Percentiles rank a stretch among this genome's conserved stretches.
Conservation (phyloP, 345 rosid species). For the Odontarrhena argentea region DNA sequence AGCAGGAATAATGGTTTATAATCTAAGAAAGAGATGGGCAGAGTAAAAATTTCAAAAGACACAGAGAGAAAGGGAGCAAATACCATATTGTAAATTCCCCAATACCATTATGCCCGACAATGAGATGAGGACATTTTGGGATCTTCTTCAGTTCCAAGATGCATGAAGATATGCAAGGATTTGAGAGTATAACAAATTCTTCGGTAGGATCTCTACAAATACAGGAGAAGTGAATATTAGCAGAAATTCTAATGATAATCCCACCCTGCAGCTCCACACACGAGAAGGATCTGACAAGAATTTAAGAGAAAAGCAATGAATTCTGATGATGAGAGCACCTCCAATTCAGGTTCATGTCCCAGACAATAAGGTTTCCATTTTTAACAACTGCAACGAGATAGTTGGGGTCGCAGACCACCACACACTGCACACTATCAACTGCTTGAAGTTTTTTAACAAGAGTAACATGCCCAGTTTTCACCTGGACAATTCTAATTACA, state of each 20-base stretch:
- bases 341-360: slow-evolving; percentile 84
- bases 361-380: slow-evolving; percentile 69
- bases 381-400: slow-evolving; percentile 66
- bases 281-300: slow-evolving; percentile 24
- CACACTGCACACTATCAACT: slow-evolving; percentile 52
- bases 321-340: slow-evolving; percentile 50
- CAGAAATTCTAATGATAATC: slow-evolving; percentile 29
- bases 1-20: neutral
- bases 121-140: slow-evolving; percentile 58
- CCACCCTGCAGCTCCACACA: slow-evolving; percentile 21
- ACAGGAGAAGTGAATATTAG: slow-evolving; percentile 30
- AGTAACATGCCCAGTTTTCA: slow-evolving; percentile 71
- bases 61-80: slow-evolving; percentile 31
- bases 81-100: slow-evolving; percentile 89
- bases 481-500: slow-evolving; percentile 64
- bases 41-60: neutral
- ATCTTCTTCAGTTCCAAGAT: slow-evolving; percentile 74
- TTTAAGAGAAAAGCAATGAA: slow-evolving; percentile 9
- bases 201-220: slow-evolving; percentile 60
- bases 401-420: slow-evolving; percentile 66
- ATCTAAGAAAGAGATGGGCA: slow-evolving; percentile 2
- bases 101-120: slow-evolving; percentile 72
- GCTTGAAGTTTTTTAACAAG: slow-evolving; percentile 61
- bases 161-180: slow-evolving; percentile 52
- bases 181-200: slow-evolving; percentile 52